Base-by-base conservation (phyloP, 2,329 filamentous ascomycete species). In the Aureobasidium sp. region DNA sequence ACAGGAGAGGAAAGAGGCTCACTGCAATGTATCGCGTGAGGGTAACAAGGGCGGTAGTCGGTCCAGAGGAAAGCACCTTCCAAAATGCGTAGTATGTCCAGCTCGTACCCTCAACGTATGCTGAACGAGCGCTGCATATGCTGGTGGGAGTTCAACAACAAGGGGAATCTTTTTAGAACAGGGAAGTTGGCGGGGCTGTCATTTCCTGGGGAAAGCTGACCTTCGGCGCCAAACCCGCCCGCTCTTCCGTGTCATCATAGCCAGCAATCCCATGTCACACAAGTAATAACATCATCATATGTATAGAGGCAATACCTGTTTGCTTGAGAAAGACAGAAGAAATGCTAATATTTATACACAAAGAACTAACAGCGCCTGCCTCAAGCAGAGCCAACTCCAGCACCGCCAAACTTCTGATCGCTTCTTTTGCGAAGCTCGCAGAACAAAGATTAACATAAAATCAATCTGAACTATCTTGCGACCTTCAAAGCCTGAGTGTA, bases 81-180 rank as follows among this genome's bases (percentile, higher is more conserved):
- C 32, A 27, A n/a, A 34, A 32, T 27, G 30, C 30, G n/a, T 37
- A 27, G 5, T 25, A 15, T 34, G 6, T 25, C 5, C 15, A 37
- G 15, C 15, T 45, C 39, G 29, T 16, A 29, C 10, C 21, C 54
- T 30, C 42, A 58, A 58, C 54, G 32, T 16, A n/a, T 27, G 3
- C 29, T 57, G 25, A 9, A 27, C 41, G 39, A 16, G 30, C 32
- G 34, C 21, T 39, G 41, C 57, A 50, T 50, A 42, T 59, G 57
- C 45, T 42, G 57, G 57, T 59, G 57, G 45, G 57, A 59, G 16
- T 59, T 42, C 57, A 59, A 50, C 55, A 29, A 41, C 55, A 29
- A 41, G 44, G 32, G 57, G 21, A 47, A 37, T 39, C 27, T 55
- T 57, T 36, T 57, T 29, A 25, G 27, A 16, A 25, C 25, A 3